A percentile compares a stretch with the other conserved stretches of the same genome.
Conservation (phyloP, 1,284 basidiomycete species). For the Malassezia cuniculi region DNA sequence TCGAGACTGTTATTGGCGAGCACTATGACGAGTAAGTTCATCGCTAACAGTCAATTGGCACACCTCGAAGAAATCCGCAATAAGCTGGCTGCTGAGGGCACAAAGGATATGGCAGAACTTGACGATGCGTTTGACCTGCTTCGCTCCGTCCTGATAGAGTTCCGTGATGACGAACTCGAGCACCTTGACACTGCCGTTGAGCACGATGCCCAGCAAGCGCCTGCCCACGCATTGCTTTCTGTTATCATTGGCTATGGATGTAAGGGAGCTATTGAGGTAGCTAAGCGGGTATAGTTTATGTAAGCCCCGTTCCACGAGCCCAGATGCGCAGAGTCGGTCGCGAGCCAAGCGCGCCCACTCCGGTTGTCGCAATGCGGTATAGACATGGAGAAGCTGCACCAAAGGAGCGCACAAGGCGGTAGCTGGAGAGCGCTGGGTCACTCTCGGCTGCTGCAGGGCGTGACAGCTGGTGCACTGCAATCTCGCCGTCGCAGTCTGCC, state of each 20-base stretch:
- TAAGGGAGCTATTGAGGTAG: conserved; percentile 74
- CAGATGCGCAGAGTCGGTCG: conserved; percentile 8
- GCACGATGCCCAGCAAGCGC: conserved; percentile 76
- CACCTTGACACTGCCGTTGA: conserved; percentile 85
- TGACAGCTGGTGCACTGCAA: conserved; percentile 3
- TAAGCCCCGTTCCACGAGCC: conserved; percentile 7
- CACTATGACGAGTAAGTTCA: conserved; percentile 82
- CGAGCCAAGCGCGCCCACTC: conserved; percentile 8
- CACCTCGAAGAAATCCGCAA: conserved; percentile 21
- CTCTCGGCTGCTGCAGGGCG: conserved; percentile 3
- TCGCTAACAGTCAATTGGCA: conserved; percentile 21
- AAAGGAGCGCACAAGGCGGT: conserved; percentile 4
- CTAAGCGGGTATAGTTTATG: conserved; percentile 56
- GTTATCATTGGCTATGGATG: conserved; percentile 74
- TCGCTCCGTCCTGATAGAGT: conserved; percentile 63
- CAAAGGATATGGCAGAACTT: neutral
- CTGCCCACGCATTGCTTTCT: conserved; percentile 76
- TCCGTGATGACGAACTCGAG: conserved; percentile 85
- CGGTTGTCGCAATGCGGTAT: conserved; percentile 9
- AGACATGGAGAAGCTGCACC: conserved; percentile 4
- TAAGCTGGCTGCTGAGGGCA: conserved; percentile 7
- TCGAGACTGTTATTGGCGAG: conserved; percentile 93
- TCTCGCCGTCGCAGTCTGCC: conserved; percentile 12
- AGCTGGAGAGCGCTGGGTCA: neutral
- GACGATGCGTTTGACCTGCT: conserved; percentile 51